A percentile compares a stretch with the other conserved stretches of the same genome.
These are phyloP conservation scores for Neofusicoccum umdonicola DNA, from an alignment of 2,329 filamentous ascomycete genomes.

Conservation along the genomic window DNA sequence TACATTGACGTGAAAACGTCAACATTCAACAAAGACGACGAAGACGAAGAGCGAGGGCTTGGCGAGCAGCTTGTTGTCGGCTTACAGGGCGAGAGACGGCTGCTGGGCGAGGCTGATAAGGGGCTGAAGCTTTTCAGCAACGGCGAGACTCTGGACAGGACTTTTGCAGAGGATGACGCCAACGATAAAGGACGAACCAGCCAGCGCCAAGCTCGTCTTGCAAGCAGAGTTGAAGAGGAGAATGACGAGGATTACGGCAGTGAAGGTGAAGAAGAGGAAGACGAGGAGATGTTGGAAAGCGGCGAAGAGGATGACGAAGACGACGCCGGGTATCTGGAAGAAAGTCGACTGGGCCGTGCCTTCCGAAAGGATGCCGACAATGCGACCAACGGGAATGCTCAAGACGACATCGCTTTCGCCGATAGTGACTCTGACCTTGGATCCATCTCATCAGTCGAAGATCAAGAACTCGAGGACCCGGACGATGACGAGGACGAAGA, in stretches of 20 bases:
- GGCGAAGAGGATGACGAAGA: slow-evolving; percentile 51
- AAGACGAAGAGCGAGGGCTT: slow-evolving; percentile 71
- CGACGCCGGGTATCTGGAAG: slow-evolving; percentile 50
- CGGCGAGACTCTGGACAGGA: slow-evolving; percentile 64
- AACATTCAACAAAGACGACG: slow-evolving; percentile 67
- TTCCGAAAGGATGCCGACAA: slow-evolving; percentile 54
- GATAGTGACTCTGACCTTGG: slow-evolving; percentile 97
- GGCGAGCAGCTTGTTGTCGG: slow-evolving; percentile 93
- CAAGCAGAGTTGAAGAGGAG: slow-evolving; percentile 47
- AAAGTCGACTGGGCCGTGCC: slow-evolving; percentile 48
- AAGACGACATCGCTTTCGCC: slow-evolving; percentile 79
- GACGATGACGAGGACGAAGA: slow-evolving; percentile 53
- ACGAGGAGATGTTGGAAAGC: slow-evolving; percentile 40
- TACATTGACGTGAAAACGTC: slow-evolving; percentile 74
- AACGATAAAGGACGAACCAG: slow-evolving; percentile 58
- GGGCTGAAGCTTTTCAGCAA: slow-evolving; percentile 84
- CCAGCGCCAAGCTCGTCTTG: slow-evolving; percentile 50
- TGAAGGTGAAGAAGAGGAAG: slow-evolving; percentile 55
- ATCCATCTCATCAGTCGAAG: slow-evolving; percentile 68
- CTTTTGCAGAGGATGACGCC: slow-evolving; percentile 52
- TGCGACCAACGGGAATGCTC: slow-evolving; percentile 30
- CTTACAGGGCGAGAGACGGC: slow-evolving; percentile 75
- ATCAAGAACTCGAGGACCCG: slow-evolving; percentile 53
- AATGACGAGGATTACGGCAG: slow-evolving; percentile 50
- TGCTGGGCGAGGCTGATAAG: slow-evolving; percentile 78